These are phyloP conservation scores for Effrenium voratum DNA, from an alignment of 73 alveolate species.

Conservation along the genomic window DNA sequence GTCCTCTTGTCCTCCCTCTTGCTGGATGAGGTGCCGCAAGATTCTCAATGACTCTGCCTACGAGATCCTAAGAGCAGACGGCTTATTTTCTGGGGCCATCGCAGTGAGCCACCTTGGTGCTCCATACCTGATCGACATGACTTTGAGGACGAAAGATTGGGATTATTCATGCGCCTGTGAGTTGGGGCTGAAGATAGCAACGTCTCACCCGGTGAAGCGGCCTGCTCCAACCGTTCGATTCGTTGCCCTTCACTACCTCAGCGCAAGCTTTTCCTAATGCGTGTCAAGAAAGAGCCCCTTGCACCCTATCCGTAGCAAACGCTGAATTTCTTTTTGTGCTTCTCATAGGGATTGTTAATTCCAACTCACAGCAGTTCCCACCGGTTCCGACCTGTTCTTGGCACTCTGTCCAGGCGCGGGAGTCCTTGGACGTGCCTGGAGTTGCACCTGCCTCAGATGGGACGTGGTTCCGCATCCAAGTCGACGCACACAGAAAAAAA, in stretches of 20 bases:
- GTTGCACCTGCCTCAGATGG: background rate
- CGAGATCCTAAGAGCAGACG: background rate
- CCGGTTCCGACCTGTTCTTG: too few species aligned
- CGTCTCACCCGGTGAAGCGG: background rate
- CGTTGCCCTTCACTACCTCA: background rate
- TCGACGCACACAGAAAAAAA: background rate
- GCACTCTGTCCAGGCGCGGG: background rate
- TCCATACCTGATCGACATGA: background rate
- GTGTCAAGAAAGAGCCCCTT: too few species aligned
- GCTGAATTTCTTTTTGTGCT: background rate
- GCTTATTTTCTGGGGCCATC: background rate
- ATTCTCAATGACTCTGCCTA: background rate
- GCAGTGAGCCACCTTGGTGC: too few species aligned
- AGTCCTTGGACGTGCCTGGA: background rate
- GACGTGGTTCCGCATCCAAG: background rate
- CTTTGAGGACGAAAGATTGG: background rate
- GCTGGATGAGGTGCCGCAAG: background rate
- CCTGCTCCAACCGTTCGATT: background rate
- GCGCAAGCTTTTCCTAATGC: background rate
- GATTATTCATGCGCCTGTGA: background rate
- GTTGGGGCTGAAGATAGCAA: background rate
- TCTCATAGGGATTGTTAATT: background rate
- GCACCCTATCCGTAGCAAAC: too few species aligned
- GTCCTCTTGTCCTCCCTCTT: background rate
- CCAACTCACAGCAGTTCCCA: too few species aligned